Conservation (phyloP, 371 early-diverging fungal genomes). For the Mucor piriformis region DNA sequence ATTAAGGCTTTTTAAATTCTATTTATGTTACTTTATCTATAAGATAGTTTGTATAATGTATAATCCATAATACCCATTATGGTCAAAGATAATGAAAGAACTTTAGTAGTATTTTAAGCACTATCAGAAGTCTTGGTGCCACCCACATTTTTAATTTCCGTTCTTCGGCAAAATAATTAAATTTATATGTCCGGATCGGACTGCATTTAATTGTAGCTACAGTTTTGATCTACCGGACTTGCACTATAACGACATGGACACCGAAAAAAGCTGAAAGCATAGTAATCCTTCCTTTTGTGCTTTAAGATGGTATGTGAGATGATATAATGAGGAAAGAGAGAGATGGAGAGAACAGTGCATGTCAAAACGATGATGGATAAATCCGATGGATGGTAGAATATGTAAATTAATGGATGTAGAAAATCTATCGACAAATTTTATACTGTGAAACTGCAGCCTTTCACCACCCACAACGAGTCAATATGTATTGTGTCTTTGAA, state of each 20-base stretch:
- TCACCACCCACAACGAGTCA: neutral
- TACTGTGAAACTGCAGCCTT: neutral
- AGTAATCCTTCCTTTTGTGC: constrained; percentile 20
- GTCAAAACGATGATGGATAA: constrained; percentile 3
- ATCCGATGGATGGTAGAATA: neutral
- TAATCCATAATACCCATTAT: no score
- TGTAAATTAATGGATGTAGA: neutral
- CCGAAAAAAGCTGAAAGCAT: constrained; percentile 10
- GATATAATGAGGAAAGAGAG: neutral
- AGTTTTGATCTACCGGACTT: constrained; percentile 5
- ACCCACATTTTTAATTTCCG: no score
- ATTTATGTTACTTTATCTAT: no score
- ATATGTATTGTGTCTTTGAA: neutral
- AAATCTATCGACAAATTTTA: constrained; percentile 2
- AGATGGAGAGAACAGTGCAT: neutral
- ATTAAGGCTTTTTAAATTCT: no score
- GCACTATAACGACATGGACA: constrained; percentile 1
- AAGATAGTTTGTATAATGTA: no score
- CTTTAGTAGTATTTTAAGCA: no score
- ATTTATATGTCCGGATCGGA: neutral
- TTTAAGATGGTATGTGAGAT: constrained; percentile 18
- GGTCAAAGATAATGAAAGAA: no score
- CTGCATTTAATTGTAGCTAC: neutral
- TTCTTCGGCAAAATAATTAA: neutral
- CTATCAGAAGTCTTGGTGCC: no score